phyloP scores from a whole-genome alignment of 306 rosid genomes.

The Malus sieversii region DNA sequence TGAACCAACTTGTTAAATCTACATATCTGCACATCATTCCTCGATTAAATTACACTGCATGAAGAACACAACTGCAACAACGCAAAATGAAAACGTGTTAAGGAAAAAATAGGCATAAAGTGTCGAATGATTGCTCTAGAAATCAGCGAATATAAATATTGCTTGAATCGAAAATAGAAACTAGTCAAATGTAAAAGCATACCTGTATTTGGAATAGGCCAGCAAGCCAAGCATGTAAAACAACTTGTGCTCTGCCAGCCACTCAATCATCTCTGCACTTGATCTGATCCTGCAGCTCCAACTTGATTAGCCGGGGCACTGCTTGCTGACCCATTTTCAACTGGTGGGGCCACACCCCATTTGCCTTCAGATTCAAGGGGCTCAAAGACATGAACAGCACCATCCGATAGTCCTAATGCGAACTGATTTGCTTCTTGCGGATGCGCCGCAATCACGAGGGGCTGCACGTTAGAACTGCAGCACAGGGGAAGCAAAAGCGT shows the following conservation, averaged over 20 bases:
- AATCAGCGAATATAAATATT: neutral
- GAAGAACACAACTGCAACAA: constrained; percentile 37
- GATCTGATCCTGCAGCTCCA: constrained; percentile 80
- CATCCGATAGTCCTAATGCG: constrained; percentile 87
- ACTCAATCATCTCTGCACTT: constrained; percentile 61
- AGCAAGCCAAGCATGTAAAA: constrained; percentile 65
- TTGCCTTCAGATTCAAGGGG: constrained; percentile 89
- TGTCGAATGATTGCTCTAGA: neutral
- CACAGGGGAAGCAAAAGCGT: constrained; percentile 2
- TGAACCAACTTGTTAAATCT: constrained; percentile 33
- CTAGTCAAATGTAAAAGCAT: constrained; percentile 10
- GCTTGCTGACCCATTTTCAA: constrained; percentile 79
- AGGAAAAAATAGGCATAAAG: neutral
- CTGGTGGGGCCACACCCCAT: constrained; percentile 85
- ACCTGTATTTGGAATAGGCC: constrained; percentile 39
- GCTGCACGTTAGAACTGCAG: constrained; percentile 61
- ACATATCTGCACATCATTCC: constrained; percentile 34
- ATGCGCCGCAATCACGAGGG: constrained; percentile 85
- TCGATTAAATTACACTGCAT: constrained; percentile 30
- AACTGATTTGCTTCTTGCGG: constrained; percentile 92
- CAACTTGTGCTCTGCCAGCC: constrained; percentile 57
- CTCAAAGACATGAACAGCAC: constrained; percentile 87
- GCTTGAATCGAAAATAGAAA: neutral
- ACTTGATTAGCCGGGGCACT: constrained; percentile 51
- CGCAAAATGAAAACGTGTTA: neutral